Percentiles rank a stretch among this genome's conserved stretches.
These are phyloP conservation scores for Leptographium radiaticola DNA, from an alignment of 2,329 filamentous ascomycete species.

Conservation along the genomic window DNA sequence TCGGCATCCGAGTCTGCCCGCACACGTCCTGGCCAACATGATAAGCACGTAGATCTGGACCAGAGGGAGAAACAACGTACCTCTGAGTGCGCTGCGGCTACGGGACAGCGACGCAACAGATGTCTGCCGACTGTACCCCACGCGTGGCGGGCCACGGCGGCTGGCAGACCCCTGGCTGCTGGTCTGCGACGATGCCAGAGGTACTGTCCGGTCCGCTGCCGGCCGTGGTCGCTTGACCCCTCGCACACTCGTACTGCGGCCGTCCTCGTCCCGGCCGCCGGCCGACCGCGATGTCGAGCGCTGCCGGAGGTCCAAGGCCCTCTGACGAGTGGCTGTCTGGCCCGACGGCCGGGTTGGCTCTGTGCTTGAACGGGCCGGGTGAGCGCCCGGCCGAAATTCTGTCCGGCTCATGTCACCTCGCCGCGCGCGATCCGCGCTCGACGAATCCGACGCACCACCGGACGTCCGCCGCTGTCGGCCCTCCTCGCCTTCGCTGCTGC, in stretches of 20 bases:
- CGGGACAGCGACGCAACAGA: neutral
- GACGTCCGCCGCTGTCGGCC: neutral
- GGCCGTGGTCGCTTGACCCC: constrained; percentile 1
- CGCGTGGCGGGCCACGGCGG: neutral
- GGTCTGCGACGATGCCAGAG: neutral
- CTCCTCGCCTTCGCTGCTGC: neutral
- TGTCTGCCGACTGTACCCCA: neutral
- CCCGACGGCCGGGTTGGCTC: neutral
- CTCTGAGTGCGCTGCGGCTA: neutral
- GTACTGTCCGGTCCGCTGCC: neutral
- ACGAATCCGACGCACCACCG: constrained; percentile 2
- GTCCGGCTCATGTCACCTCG: constrained; percentile 7
- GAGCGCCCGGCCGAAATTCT: neutral
- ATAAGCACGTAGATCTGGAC: neutral
- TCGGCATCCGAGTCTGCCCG: neutral
- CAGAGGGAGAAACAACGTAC: neutral
- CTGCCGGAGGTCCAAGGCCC: neutral
- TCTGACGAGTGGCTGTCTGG: neutral
- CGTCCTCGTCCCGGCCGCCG: neutral
- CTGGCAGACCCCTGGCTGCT: neutral
- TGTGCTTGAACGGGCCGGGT: neutral
- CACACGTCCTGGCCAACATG: neutral
- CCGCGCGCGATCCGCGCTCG: neutral
- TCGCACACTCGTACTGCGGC: neutral
- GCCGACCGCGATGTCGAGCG: neutral